These are phyloP conservation scores for Papiliotrema terrestris DNA, from an alignment of 1,284 basidiomycete genomes.

Conservation along the genomic window DNA sequence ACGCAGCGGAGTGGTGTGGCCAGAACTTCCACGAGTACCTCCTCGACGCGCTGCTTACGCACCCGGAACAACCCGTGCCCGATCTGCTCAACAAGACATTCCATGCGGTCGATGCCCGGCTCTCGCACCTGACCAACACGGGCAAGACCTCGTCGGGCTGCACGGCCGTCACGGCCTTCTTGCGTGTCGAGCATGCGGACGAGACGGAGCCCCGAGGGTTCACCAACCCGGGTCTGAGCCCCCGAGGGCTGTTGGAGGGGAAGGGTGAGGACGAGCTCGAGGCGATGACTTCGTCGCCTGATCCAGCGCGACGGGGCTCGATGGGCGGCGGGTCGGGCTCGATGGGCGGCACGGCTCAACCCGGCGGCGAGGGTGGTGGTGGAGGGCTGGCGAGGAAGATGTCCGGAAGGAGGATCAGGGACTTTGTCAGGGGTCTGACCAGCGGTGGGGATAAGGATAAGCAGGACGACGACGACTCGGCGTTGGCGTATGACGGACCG, in stretches of 20 bases:
- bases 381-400: constrained; percentile 27
- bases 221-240: constrained; percentile 34
- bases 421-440: constrained; percentile 47
- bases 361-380: background rate
- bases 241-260: constrained; percentile 43
- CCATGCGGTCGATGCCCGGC: constrained; percentile 78
- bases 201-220: constrained; percentile 31
- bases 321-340: constrained; percentile 8
- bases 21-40: constrained; percentile 80
- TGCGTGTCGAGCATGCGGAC: constrained; percentile 78
- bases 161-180: constrained; percentile 94
- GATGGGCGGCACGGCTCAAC: constrained; percentile 4
- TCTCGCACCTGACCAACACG: constrained; percentile 77
- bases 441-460: constrained; percentile 15
- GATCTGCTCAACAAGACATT: constrained; percentile 91
- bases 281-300: constrained; percentile 20
- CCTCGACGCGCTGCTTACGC: constrained; percentile 46
- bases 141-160: constrained; percentile 95
- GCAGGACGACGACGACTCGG: constrained; percentile 18
- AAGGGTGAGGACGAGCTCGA: constrained; percentile 48
- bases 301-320: background rate
- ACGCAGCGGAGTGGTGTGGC: constrained; percentile 98
- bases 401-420: constrained; percentile 40
- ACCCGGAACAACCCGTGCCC: constrained; percentile 60
- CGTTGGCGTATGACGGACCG: constrained; percentile 27